Evolutionary conservation across 306 rosid species (phyloP).

Genomic region (Vigna hirtella): DNA sequence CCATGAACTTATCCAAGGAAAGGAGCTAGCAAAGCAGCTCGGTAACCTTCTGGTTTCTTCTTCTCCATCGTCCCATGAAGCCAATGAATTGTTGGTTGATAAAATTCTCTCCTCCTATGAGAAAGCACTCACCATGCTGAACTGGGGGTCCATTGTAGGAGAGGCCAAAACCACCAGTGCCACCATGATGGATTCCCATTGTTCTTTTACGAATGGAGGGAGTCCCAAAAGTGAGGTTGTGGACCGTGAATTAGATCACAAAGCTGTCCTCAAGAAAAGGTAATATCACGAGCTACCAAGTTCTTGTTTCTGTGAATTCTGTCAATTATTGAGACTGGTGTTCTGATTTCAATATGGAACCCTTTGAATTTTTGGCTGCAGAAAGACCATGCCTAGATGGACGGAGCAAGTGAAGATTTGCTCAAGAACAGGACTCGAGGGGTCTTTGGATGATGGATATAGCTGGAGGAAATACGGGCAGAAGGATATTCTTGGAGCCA

Average conservation of each 20-base stretch:
- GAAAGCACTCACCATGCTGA: conserved; percentile 59
- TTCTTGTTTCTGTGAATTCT: conserved; percentile 11
- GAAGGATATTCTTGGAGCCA: conserved; percentile 82
- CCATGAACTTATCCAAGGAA: conserved; percentile 67
- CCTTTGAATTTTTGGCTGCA: conserved; percentile 49
- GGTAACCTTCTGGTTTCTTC: conserved; percentile 48
- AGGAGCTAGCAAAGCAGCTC: conserved; percentile 67
- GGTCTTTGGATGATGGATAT: conserved; percentile 65
- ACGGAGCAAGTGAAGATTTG: conserved; percentile 63
- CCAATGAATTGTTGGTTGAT: conserved; percentile 51
- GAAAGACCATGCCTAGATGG: conserved; percentile 68
- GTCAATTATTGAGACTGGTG: not conserved
- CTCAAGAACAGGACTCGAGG: conserved; percentile 59
- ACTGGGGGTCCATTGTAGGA: conserved; percentile 30
- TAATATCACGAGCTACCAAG: conserved; percentile 35
- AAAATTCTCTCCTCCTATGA: conserved; percentile 62
- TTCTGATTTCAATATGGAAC: conserved; percentile 1
- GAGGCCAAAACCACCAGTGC: conserved; percentile 37
- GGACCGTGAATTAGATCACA: conserved; percentile 51
- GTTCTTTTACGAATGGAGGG: conserved; percentile 45
- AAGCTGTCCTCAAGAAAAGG: conserved; percentile 66
- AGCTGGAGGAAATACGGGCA: conserved; percentile 96
- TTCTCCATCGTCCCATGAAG: conserved; percentile 54
- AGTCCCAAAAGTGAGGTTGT: conserved; percentile 52
- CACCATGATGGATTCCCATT: conserved; percentile 48